phyloP scores from a whole-genome alignment of 2,329 filamentous ascomycete genomes.

The Cytospora piceae region DNA sequence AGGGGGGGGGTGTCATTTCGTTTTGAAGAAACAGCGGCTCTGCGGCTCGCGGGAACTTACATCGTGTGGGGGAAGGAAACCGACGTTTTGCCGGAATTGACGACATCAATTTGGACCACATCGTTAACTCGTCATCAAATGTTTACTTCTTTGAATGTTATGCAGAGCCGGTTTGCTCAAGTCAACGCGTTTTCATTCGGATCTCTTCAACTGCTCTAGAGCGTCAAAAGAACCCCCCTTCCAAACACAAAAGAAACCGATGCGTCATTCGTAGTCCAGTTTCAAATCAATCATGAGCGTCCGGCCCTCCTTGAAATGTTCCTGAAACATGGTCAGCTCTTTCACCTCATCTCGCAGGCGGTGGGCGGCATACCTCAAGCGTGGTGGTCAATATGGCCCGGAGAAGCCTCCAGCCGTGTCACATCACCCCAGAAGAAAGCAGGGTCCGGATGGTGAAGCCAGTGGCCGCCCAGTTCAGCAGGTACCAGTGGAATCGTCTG shows the following conservation, averaged over 20 bases:
- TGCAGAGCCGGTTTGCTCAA: background rate
- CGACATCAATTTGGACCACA: background rate
- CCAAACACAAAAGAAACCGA: background rate
- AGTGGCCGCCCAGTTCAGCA: conserved; percentile 20
- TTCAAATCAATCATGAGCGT: background rate
- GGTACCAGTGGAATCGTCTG: conserved; percentile 19
- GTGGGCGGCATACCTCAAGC: background rate
- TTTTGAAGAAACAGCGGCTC: background rate
- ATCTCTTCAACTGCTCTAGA: background rate
- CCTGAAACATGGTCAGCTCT: background rate
- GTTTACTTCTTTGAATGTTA: background rate
- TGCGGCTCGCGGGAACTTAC: background rate
- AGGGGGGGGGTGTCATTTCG: too few species aligned
- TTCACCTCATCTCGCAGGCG: background rate
- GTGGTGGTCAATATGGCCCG: conserved; percentile 5
- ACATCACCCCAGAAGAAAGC: conserved; percentile 22
- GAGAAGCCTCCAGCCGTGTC: conserved; percentile 7
- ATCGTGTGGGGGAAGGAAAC: background rate
- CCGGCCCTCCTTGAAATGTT: background rate
- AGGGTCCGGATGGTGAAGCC: conserved; percentile 24
- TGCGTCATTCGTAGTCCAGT: background rate
- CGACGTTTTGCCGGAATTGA: background rate
- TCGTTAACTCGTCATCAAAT: background rate
- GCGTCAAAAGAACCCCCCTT: background rate
- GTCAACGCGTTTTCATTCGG: background rate